Base-by-base conservation (phyloP, 768 basidiomycete species). In the Agaricus subrufescens region DNA sequence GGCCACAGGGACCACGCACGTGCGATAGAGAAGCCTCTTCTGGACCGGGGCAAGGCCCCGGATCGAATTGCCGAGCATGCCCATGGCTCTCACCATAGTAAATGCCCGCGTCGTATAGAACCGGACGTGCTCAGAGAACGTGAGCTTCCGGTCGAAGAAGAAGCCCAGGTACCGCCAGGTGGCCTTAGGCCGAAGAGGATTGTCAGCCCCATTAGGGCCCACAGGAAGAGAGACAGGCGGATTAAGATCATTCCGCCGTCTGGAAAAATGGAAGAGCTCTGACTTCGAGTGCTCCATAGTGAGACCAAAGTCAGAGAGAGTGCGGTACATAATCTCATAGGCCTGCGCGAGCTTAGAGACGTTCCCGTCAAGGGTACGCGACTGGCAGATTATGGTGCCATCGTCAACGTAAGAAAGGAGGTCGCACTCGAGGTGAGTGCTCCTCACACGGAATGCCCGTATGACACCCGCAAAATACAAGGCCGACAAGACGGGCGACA, bases 81-180 rank as follows among this genome's bases (percentile, higher is more conserved):
- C 46, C 46, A 47, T 47, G 27, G 23, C 15, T 4, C 27, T 2
- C 8, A 47, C 27, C 4, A 15, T 47, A 15, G 46, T 30, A n/a
- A 47, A 15, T 4, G 23, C 46, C 27, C 31, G 30, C 5, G 46
- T 47, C 14, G 46, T 30, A n/a, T 47, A 47, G 8, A 29, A 30
- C 1, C 27, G 15, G n/a, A 47, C 27, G 15, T 47, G 27, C 46
- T 50, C 49, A 31, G 12, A 9, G 12, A 34, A 50, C 2, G 30
- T 37, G 19, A 50, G 49, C 4, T 10, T 11, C 7, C 15, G 15
- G 25, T 50, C 38, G n/a, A 50, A 50, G n/a, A 38, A 50, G 6
- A 50, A 37, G 31, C 49, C 49, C 31, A 50, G 15, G 46, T 48
- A 56, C 34, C 54, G 37, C 54, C 46, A 56, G 34, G 40, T 49